These are phyloP conservation scores for Fraxinus latifolia DNA, from an alignment of 305 asterid species.

Conservation along the genomic window DNA sequence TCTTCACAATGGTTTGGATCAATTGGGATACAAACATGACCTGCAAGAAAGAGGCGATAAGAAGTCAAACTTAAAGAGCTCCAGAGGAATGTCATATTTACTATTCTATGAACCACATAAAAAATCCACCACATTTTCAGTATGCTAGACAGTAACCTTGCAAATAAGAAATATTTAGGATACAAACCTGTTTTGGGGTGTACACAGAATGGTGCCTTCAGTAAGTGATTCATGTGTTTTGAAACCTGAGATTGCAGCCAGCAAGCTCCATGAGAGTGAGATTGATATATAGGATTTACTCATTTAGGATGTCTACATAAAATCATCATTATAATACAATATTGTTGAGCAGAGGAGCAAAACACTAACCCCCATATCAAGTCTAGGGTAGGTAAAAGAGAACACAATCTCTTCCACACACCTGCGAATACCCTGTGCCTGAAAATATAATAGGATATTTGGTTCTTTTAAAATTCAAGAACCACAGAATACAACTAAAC, in stretches of 20 bases:
- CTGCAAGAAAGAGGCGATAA: slow-evolving; percentile 33
- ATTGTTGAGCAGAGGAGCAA: slow-evolving; percentile 14
- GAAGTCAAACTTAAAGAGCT: slow-evolving; percentile 18
- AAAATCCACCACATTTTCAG: not conserved
- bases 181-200: slow-evolving; percentile 88
- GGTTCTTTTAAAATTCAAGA: not conserved
- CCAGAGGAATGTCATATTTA: not conserved
- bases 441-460: slow-evolving; percentile 25
- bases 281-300: not conserved
- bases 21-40: slow-evolving; percentile 89
- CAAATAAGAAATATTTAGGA: slow-evolving; percentile 13
- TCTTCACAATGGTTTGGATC: slow-evolving; percentile 78
- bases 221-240: slow-evolving; percentile 83
- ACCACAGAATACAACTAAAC: slow-evolving; percentile 1
- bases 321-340: not conserved
- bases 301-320: not conserved
- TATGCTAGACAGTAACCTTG: slow-evolving; percentile 1
- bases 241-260: slow-evolving; percentile 60
- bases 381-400: slow-evolving; percentile 81
- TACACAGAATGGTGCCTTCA: slow-evolving; percentile 92
- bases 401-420: slow-evolving; percentile 84
- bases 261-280: slow-evolving; percentile 14
- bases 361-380: slow-evolving; percentile 78
- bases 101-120: slow-evolving; percentile 10
- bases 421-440: slow-evolving; percentile 64